Base-by-base conservation (phyloP, 164 flowering plant species). In the Buxus sempervirens region DNA sequence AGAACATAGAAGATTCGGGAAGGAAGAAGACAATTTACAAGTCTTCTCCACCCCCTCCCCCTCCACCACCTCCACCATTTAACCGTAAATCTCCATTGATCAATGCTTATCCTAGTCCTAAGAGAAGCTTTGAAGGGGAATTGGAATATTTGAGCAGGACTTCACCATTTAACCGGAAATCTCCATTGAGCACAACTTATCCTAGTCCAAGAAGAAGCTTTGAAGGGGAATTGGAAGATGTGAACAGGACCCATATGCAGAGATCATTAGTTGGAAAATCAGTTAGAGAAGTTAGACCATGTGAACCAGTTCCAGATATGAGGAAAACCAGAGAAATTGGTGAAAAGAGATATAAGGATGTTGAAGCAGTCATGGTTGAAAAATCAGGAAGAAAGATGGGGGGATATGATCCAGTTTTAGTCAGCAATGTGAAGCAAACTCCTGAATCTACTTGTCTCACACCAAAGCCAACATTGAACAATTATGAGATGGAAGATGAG, bases 1-100 rank as follows among this genome's bases (percentile, higher is more conserved):
- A 83, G 60, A 78, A 9, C n/a, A 65, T 61, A 9, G 96, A 88
- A 72, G 96, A 87, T 75, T 32, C 26, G 14, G 74, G 66, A 69
- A 87, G 75, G 68, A 79, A 62, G 66, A 83, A 73, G 82, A 72
- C 58, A 24, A 42, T 24, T 26, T 60, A 60, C 21, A 71, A 62
- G 58, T 73, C 79, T 22, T 80, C 84, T 10, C 82, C 79, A 25
- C 76, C 71, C 0, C 66, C 68, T 8, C 70, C 72, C 32, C 71
- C 75, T 9, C 71, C 71, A 2, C 81, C 77, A 13, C 77, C 81
- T 9, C 78, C 83, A 8, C 75, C 75, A 26, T 45, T 58, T 67
- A 41, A 10, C 25, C 70, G 19, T 14, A 76, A 49, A 49, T 26
- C 80, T 24, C 41, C 65, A n/a, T 51, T 75, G 25, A 48, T 21